Evolutionary conservation across 306 rosid genomes (phyloP), one percentile per base, ranked within the genome.

Genomic region (Medicago truncatula): DNA sequence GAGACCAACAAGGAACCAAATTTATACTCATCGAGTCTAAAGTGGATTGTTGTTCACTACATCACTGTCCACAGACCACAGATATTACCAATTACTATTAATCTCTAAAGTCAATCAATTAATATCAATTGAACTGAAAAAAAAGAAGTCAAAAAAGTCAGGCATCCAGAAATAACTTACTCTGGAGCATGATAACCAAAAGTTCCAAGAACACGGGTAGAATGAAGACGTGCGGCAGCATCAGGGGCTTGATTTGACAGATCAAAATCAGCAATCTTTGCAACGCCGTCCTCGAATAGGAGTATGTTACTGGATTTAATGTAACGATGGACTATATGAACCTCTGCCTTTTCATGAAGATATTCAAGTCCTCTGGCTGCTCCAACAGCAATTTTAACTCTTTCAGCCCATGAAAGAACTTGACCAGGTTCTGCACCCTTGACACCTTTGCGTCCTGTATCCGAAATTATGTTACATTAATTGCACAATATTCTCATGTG

Each of bases 171-270:
- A 82, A 87, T 46, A 50, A 70, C 93, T 71, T 81, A 92, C 96
- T 92, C 97, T 9, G 97, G 97, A 81, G 97, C 97, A 87, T 91
- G 89, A 78, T 91, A 91, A 74, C 97, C 97, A 21, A 91, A 91
- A 50, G 97, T 89, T 74, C 97, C 97, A 41, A 91, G 97, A 80
- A 91, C 97, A 82, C 97, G 97, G 78, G 97, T 91, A 34, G 97
- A 91, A 79, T 91, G 97, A 69, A 91, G 91, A 44, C 97, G 92
- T 7, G 95, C 97, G 20, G 91, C 89, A 28, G 78, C 86, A 83
- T 91, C 97, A 39, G 97, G 97, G 71, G 92, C 88, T 86, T 89
- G 91, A 75, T 91, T 91, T 58, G 95, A 91, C 79, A 91, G 79
- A 85, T 89, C 92, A 60, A 91, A 91, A 82, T 91, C 97, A 71